Evolutionary conservation across 2,329 filamentous ascomycete species (phyloP), one percentile per base, ranked within the genome.

Genomic region (Pyrenochaeta sp.): DNA sequence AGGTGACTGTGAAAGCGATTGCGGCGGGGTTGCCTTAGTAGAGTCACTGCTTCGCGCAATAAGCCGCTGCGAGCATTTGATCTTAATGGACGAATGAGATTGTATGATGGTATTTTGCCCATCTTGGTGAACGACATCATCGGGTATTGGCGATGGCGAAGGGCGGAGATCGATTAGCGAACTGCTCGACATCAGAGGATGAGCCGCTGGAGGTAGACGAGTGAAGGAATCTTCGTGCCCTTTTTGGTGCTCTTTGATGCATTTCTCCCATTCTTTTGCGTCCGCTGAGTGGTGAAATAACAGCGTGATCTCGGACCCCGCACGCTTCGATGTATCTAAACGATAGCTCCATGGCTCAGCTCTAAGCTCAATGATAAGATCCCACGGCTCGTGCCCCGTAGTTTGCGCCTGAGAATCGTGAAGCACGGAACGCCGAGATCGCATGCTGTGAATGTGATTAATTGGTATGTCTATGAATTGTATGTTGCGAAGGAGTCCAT

Each of bases 381-480:
- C 63, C 65, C 67, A 72, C 3, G 72, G 65, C 19, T 65, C 60
- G 9, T 58, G 43, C 9, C 58, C 50, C 7, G 53, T 63, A 3
- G n/a, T 45, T 46, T 39, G 52, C 12, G 56, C 54, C 58, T 73
- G 70, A 7, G 68, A 69, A 51, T 69, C 63, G 40, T 72, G 49
- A 19, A 71, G 46, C 25, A 28, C 56, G 12, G 68, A 62, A 19
- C 60, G 62, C 39, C 57, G 57, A 15, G 54, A 44, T 1, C 43
- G 30, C 3, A 52, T 54, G 9, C 54, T 48, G 13, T 56, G 22
- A 37, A 77, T 68, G 27, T 68, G 62, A 12, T 44, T 28, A 22
- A 74, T 32, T 7, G 73, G 71, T 28, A 78, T 59, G 28, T 76
- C 73, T 12, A 77, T 45, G 49, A 73, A 74, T 1, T 55, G 45